Conservation (phyloP, 2,329 filamentous ascomycete species). For the Plenodomus tracheiphilus region DNA sequence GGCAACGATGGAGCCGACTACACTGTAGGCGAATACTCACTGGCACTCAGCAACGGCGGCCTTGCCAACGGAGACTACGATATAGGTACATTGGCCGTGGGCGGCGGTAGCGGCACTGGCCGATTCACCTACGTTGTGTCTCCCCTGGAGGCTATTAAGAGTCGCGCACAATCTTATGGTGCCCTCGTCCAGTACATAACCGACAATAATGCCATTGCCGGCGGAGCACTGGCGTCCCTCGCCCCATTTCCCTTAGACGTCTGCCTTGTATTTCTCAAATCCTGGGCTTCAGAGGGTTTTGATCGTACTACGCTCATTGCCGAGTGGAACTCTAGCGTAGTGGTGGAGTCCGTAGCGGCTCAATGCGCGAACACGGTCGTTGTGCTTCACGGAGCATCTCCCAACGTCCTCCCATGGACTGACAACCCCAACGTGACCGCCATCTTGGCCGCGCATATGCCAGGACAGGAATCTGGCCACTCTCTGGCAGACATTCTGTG, state of each 20-base stretch:
- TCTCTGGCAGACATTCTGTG: slow-evolving; percentile 59
- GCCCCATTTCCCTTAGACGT: slow-evolving; percentile 48
- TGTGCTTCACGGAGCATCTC: slow-evolving; percentile 47
- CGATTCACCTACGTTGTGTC: slow-evolving; percentile 45
- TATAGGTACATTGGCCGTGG: slow-evolving; percentile 49
- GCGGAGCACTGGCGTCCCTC: slow-evolving; percentile 23
- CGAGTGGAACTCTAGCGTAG: slow-evolving; percentile 46
- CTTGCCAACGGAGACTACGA: slow-evolving; percentile 31
- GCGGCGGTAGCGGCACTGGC: slow-evolving; percentile 49
- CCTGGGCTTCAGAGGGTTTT: slow-evolving; percentile 49
- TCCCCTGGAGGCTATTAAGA: slow-evolving; percentile 48
- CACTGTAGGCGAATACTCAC: slow-evolving; percentile 51
- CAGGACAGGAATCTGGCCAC: slow-evolving; percentile 47
- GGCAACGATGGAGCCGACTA: slow-evolving; percentile 52
- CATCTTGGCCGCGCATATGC: slow-evolving; percentile 46
- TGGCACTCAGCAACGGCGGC: slow-evolving; percentile 3
- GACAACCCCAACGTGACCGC: slow-evolving; percentile 47
- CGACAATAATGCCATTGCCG: slow-evolving; percentile 42
- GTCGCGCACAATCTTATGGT: slow-evolving; percentile 23
- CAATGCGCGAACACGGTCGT: slow-evolving; percentile 56
- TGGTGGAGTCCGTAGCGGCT: slow-evolving; percentile 49
- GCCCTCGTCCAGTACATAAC: slow-evolving; percentile 53
- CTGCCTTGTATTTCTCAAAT: slow-evolving; percentile 62
- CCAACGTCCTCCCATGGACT: slow-evolving; percentile 46
- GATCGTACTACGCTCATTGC: slow-evolving; percentile 46